Evolutionary conservation across 2,329 filamentous ascomycete genomes (phyloP).

Genomic region (Colletotrichum sidae): DNA sequence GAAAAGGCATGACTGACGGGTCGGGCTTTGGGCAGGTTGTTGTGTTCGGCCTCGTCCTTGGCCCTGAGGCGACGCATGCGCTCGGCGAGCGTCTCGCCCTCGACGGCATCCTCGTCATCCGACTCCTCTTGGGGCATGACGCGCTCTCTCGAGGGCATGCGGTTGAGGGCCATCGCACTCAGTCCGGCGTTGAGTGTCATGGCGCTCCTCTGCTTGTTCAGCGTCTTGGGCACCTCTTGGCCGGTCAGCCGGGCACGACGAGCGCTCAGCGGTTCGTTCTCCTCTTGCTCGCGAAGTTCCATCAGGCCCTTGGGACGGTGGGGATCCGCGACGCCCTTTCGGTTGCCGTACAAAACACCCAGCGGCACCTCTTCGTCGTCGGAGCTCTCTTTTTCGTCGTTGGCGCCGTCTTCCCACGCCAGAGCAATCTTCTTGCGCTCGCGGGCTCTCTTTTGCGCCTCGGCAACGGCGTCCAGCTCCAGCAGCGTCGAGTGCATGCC

Average conservation of each 20-base stretch:
- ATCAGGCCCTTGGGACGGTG: constrained; percentile 79
- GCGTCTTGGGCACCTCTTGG: constrained; percentile 54
- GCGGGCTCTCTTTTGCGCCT: constrained; percentile 82
- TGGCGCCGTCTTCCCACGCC: constrained; percentile 83
- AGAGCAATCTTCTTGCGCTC: constrained; percentile 82
- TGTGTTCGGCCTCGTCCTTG: constrained; percentile 59
- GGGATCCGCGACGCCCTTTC: constrained; percentile 67
- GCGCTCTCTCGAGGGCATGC: constrained; percentile 38
- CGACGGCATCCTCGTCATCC: constrained; percentile 58
- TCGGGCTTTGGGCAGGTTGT: constrained; percentile 62
- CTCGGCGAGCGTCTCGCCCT: constrained; percentile 75
- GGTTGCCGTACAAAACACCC: constrained; percentile 79
- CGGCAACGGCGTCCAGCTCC: constrained; percentile 89
- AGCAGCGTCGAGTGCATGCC: constrained; percentile 93
- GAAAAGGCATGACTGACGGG: constrained; percentile 76
- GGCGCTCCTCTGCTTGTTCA: constrained; percentile 57
- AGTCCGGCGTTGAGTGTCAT: constrained; percentile 52
- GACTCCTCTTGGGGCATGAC: constrained; percentile 42
- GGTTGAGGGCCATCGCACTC: constrained; percentile 42
- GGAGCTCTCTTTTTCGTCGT: constrained; percentile 56
- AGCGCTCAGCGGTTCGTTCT: constrained; percentile 87
- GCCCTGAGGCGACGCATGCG: constrained; percentile 74
- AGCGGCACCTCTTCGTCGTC: constrained; percentile 90
- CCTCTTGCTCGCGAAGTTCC: constrained; percentile 86
- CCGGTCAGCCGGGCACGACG: constrained; percentile 82